phyloP scores from a whole-genome alignment of 2,329 filamentous ascomycete genomes.

The Cladorrhinum sp. region DNA sequence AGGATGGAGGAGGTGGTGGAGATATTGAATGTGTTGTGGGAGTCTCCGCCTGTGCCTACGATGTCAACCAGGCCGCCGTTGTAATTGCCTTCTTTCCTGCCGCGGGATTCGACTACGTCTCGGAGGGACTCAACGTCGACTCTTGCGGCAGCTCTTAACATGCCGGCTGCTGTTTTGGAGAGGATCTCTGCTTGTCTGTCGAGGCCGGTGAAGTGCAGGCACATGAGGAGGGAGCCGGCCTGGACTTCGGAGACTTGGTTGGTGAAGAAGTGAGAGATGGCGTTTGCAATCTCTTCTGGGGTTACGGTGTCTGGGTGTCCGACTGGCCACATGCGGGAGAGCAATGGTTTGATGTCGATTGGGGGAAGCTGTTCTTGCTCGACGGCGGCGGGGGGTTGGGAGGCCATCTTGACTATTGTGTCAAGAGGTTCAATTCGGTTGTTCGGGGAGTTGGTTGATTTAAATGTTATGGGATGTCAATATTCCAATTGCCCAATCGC shows the following conservation, averaged over 20 bases:
- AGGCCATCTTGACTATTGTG: constrained; percentile 11
- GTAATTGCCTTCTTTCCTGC: constrained; percentile 69
- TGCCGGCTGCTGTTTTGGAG: constrained; percentile 76
- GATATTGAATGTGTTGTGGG: constrained; percentile 97
- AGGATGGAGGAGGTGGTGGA: constrained; percentile 92
- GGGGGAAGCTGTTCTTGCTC: constrained; percentile 23
- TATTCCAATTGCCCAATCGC: not conserved
- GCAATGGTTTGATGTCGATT: constrained; percentile 66
- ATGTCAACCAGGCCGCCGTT: constrained; percentile 88
- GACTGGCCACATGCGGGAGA: constrained; percentile 69
- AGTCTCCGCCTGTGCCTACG: constrained; percentile 93
- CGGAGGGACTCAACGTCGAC: constrained; percentile 65
- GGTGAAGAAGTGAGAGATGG: constrained; percentile 87
- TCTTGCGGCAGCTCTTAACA: constrained; percentile 74
- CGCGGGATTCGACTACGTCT: constrained; percentile 57
- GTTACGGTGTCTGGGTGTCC: constrained; percentile 50
- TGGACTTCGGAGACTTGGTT: constrained; percentile 86
- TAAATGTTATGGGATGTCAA: constrained; percentile 4
- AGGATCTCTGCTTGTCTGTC: constrained; percentile 84
- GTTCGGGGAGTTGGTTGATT: not conserved
- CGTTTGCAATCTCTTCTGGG: constrained; percentile 81
- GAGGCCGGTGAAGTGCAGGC: constrained; percentile 84
- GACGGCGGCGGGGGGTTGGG: constrained; percentile 8
- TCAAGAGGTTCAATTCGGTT: too few species aligned
- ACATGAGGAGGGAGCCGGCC: constrained; percentile 81